Conservation (phyloP, 1,284 basidiomycete species). For the Leccinum solheimii region DNA sequence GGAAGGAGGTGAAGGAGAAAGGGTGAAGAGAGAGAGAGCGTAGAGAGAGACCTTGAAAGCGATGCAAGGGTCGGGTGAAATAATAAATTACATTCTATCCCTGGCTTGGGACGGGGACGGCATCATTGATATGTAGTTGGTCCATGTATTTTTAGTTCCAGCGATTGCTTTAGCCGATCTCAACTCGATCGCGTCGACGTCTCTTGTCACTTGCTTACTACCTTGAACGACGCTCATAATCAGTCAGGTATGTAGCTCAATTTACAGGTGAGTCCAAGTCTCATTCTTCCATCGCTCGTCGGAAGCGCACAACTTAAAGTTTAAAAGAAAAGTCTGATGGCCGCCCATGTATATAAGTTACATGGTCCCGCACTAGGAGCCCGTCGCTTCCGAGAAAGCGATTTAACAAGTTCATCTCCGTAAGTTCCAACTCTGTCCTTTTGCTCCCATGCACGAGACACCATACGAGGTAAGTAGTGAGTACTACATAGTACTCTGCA, state of each 20-base stretch:
- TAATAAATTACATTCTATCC: not conserved
- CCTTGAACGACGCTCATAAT: not conserved
- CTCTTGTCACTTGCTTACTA: not conserved
- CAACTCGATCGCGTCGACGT: not conserved
- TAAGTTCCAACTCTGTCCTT: not conserved
- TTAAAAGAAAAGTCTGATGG: not conserved
- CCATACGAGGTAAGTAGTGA: not conserved
- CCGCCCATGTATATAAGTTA: not conserved
- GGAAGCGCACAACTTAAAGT: not conserved
- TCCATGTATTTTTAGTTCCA: not conserved
- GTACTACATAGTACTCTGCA: no score
- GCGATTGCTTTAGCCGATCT: not conserved
- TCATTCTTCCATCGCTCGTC: not conserved
- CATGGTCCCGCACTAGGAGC: not conserved
- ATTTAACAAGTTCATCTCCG: not conserved
- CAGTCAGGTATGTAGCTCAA: not conserved
- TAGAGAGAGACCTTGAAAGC: slow-evolving; percentile 10
- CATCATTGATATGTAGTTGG: not conserved
- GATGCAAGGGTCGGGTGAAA: slow-evolving; percentile 23
- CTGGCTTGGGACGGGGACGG: not conserved
- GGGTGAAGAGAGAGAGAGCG: slow-evolving; percentile 1
- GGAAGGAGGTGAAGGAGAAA: slow-evolving; percentile 6
- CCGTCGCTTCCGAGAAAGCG: slow-evolving; percentile 13
- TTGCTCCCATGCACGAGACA: not conserved
- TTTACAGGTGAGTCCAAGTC: not conserved